Percentiles rank a stretch among this genome's conserved stretches.
phyloP scores from a whole-genome alignment of 257 asterid species.

The Misopates orontium region DNA sequence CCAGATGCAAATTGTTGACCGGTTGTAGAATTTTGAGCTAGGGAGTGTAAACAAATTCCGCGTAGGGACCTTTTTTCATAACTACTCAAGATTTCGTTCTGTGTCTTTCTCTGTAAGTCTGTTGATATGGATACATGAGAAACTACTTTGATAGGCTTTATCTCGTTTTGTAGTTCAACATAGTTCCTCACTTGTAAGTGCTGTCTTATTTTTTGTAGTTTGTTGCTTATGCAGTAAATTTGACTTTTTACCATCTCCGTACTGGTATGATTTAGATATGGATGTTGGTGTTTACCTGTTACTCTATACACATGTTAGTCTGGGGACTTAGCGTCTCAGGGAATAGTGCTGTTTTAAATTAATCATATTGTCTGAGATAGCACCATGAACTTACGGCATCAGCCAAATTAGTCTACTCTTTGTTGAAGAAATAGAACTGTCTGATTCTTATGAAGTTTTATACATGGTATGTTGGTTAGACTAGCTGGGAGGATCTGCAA shows the following conservation, averaged over 20 bases:
- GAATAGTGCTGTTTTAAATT: too few species aligned
- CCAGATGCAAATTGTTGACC: background rate
- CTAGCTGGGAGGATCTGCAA: slow-evolving; percentile 68
- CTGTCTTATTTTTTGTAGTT: too few species aligned
- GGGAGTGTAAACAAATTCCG: background rate
- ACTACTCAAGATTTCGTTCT: background rate
- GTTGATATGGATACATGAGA: background rate
- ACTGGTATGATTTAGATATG: background rate
- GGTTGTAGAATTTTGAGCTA: background rate
- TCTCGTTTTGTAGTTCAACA: background rate
- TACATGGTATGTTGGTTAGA: slow-evolving; percentile 39
- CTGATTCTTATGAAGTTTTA: slow-evolving; percentile 21
- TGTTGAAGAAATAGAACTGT: slow-evolving; percentile 3
- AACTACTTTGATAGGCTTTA: background rate
- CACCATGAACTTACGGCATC: slow-evolving; percentile 1
- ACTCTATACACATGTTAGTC: background rate
- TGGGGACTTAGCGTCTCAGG: too few species aligned
- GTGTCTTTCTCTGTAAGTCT: background rate
- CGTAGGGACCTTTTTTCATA: background rate
- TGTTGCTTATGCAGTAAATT: background rate
- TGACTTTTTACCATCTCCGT: slow-evolving; percentile 1
- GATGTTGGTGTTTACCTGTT: background rate
- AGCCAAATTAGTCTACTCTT: slow-evolving; percentile 16
- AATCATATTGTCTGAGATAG: slow-evolving; percentile 7
- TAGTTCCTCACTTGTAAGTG: background rate